These are phyloP conservation scores for Ocimum tenuiflorum DNA, from an alignment of 257 asterid species.

Conservation along the genomic window DNA sequence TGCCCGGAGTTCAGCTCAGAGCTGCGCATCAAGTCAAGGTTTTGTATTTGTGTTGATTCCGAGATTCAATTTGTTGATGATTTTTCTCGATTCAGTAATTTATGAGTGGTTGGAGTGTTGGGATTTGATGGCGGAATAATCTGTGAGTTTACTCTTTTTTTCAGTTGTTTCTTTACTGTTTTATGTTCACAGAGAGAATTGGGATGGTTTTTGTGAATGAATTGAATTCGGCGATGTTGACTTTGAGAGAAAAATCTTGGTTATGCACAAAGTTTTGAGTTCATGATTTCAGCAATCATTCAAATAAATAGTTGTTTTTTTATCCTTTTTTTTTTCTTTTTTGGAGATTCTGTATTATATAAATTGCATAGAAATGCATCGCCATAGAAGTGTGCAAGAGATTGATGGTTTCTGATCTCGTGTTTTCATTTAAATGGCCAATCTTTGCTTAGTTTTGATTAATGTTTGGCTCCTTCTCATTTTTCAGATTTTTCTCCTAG, in stretches of 20 bases:
- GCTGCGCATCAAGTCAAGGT: slow-evolving; percentile 75
- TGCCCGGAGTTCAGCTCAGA: slow-evolving; percentile 53
- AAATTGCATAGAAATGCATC: background rate
- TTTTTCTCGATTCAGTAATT: background rate
- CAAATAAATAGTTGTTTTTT: too few species aligned
- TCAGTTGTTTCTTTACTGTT: background rate
- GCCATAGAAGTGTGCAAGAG: background rate
- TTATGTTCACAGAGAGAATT: background rate
- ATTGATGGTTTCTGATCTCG: background rate
- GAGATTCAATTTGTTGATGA: background rate
- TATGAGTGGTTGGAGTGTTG: background rate
- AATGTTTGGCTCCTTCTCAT: background rate
- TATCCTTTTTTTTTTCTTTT: too few species aligned
- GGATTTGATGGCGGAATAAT: background rate
- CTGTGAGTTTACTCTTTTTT: background rate
- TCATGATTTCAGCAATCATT: slow-evolving; percentile 1
- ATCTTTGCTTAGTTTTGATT: background rate
- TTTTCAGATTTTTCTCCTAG: background rate
- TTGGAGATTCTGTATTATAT: too few species aligned
- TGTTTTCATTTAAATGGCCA: background rate
- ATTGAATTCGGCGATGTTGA: background rate
- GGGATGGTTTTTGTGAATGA: background rate
- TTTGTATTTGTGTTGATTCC: background rate
- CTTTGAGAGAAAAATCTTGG: background rate
- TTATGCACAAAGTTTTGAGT: background rate